These are phyloP conservation scores for Dothiorella sarmentorum DNA, from an alignment of 2,329 filamentous ascomycete species.

Conservation along the genomic window DNA sequence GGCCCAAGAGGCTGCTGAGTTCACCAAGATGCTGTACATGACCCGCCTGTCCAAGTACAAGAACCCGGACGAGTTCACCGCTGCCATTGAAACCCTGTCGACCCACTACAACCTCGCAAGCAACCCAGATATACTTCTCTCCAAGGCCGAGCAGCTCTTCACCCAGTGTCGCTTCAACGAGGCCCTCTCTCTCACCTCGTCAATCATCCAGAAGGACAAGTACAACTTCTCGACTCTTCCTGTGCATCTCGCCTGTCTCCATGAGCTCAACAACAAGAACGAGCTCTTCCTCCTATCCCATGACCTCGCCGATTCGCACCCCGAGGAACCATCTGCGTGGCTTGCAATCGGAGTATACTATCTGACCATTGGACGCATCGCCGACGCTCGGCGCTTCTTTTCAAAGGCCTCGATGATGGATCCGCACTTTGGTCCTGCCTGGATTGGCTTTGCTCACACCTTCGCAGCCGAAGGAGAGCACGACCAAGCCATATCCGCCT, in stretches of 20 bases:
- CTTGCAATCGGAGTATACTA: conserved; percentile 95
- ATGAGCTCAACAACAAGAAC: conserved; percentile 83
- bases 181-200: conserved; percentile 77
- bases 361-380: conserved; percentile 80
- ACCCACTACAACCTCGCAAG: conserved; percentile 85
- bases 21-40: conserved; percentile 93
- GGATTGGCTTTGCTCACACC: conserved; percentile 98
- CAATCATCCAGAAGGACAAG: conserved; percentile 77
- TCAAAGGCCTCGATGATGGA: conserved; percentile 98
- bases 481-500: conserved; percentile 96
- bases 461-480: conserved; percentile 97
- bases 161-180: conserved; percentile 93
- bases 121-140: conserved; percentile 87
- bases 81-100: conserved; percentile 83
- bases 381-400: conserved; percentile 92
- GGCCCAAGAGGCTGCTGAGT: conserved; percentile 82
- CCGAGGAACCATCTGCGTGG: conserved; percentile 88
- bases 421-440: conserved; percentile 92
- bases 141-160: conserved; percentile 85
- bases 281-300: conserved; percentile 88
- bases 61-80: conserved; percentile 75
- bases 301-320: conserved; percentile 86
- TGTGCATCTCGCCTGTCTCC: conserved; percentile 84
- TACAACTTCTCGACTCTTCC: conserved; percentile 89
- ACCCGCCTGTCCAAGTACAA: conserved; percentile 94